phyloP scores from a whole-genome alignment of 352 stramenopile genomes.

The Halophytophthora batemanensis region DNA sequence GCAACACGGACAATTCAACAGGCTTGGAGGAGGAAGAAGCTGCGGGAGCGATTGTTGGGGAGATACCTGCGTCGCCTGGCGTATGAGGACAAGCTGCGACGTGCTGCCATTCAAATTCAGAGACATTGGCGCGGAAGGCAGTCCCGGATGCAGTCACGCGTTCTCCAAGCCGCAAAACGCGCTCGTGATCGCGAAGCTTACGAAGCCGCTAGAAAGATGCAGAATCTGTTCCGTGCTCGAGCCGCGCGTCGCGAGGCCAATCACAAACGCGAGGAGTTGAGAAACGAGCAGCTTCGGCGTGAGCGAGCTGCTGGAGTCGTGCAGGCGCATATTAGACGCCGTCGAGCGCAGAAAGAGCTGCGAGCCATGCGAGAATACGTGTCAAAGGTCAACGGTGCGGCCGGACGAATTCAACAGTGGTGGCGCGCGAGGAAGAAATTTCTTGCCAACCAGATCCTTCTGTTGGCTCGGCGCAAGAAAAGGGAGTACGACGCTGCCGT shows the following conservation, averaged over 20 bases:
- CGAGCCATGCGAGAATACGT: constrained; percentile 18
- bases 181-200: constrained; percentile 30
- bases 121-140: constrained; percentile 63
- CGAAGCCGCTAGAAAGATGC: constrained; percentile 57
- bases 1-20: constrained; percentile 38
- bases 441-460: constrained; percentile 39
- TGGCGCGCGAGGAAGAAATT: constrained; percentile 53
- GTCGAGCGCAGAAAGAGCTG: constrained; percentile 37
- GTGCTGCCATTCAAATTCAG: constrained; percentile 64
- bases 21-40: constrained; percentile 40
- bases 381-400: constrained; percentile 29
- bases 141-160: constrained; percentile 22
- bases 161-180: constrained; percentile 29
- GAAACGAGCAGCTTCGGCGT: constrained; percentile 20
- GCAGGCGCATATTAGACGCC: constrained; percentile 40
- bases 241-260: constrained; percentile 36
- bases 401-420: constrained; percentile 38
- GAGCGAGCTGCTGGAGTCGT: constrained; percentile 46
- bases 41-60: constrained; percentile 29
- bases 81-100: constrained; percentile 20
- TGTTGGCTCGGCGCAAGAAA: constrained; percentile 27
- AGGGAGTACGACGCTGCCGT: constrained; percentile 42
- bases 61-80: constrained; percentile 16
- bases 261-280: constrained; percentile 32
- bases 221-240: constrained; percentile 52